Evolutionary conservation across 2,329 filamentous ascomycete species (phyloP), one percentile per base, ranked within the genome.

Genomic region (Cordyceps cicadae): DNA sequence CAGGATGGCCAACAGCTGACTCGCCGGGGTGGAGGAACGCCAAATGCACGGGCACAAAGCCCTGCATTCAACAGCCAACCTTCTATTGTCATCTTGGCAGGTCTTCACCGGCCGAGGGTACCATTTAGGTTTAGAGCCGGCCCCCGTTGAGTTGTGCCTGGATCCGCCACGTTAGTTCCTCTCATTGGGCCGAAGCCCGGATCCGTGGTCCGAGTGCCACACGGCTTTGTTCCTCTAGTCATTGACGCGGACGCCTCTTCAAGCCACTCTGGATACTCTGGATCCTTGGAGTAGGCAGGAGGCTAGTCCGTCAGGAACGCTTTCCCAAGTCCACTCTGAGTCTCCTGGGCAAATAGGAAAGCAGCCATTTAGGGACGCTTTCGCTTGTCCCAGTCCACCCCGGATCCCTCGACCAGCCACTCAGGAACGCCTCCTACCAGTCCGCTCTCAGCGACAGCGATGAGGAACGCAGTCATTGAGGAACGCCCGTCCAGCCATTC

Each of bases 111-210:
- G 52, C 52, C 39, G n/a, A 54, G 43, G 39, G 2, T 32, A 54
- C 52, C 6, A 9, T 54, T 54, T n/a, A 24, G 37, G 52, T 54
- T 54, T 54, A 54, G 52, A 54, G 21, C 9, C 52, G 52, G 52
- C 52, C 9, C 29, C 21, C 52, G 45, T 54, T 24, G 39, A 39
- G 39, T 29, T n/a, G 52, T 54, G 45, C 52, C 52, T 54, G 52
- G 39, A 54, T 32, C 39, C 21, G 15, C 52, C 52, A 45, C 52
- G 37, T 32, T 39, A 54, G 43, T 7, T 32, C 17, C 49, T 21
- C 17, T 29, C 26, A 26, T 53, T n/a, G 39, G 24, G 39, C 52
- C 52, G 37, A 54, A 41, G 52, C 39, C 21, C 15, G 21, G 43
- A 39, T 39, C 39, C 39, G 5, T 26, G 5, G 8, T 5, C 5